Evolutionary conservation across 2,329 filamentous ascomycete genomes (phyloP).

Genomic region (Colletotrichum coccodes): DNA sequence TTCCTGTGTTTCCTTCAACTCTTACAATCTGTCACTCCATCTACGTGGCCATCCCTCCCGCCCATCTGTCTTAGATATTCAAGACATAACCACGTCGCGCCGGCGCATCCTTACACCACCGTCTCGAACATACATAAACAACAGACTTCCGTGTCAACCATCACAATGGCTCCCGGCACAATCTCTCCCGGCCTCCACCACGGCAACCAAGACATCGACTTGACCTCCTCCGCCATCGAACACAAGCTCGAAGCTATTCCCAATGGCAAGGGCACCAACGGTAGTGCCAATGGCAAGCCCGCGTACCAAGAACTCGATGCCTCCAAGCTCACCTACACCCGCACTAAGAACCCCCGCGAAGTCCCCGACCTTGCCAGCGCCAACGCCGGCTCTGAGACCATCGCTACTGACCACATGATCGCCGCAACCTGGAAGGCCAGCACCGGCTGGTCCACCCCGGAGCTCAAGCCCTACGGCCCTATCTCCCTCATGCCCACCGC

Average conservation of each 20-base stretch:
- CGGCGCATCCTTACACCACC: neutral
- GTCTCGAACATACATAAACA: neutral
- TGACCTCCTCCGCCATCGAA: constrained; percentile 62
- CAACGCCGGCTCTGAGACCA: constrained; percentile 59
- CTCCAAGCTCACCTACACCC: constrained; percentile 71
- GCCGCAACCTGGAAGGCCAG: constrained; percentile 73
- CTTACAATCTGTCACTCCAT: neutral
- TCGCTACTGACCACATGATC: constrained; percentile 90
- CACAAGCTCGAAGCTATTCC: constrained; percentile 55
- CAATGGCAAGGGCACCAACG: constrained; percentile 35
- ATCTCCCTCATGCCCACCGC: constrained; percentile 84
- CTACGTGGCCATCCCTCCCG: neutral
- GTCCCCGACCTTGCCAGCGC: constrained; percentile 63
- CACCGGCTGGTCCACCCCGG: constrained; percentile 78
- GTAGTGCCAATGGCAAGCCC: constrained; percentile 45
- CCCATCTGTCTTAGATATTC: constrained; percentile 10
- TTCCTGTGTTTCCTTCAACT: neutral
- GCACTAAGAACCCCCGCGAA: constrained; percentile 59
- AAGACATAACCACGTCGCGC: constrained; percentile 2
- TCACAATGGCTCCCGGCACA: constrained; percentile 41
- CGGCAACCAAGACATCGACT: constrained; percentile 62
- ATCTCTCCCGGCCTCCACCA: constrained; percentile 42
- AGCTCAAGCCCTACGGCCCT: constrained; percentile 81
- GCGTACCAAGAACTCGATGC: constrained; percentile 70
- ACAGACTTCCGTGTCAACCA: neutral